Conservation (phyloP, 257 asterid species). For the Galeopsis tetrahit region DNA sequence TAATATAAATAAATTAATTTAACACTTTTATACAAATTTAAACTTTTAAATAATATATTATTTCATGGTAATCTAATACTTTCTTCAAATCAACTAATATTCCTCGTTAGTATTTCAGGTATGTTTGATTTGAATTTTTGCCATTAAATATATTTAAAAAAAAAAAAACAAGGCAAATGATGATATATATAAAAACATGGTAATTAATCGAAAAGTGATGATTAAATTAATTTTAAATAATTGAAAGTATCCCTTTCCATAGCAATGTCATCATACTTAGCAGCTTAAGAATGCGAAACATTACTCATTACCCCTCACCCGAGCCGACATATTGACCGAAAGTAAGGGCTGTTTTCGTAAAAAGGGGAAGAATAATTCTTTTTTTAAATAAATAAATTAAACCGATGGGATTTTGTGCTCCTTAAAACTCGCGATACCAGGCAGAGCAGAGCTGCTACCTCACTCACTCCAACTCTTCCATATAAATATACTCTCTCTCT, state of each 20-base stretch:
- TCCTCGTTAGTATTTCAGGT: too few species aligned
- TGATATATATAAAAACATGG: not conserved
- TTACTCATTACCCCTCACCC: constrained; percentile 34
- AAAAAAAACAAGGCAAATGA: not conserved
- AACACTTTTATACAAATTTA: too few species aligned
- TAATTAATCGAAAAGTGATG: not conserved
- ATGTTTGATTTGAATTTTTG: too few species aligned
- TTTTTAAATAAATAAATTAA: not conserved
- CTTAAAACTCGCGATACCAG: constrained; percentile 34
- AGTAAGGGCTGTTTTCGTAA: constrained; percentile 53
- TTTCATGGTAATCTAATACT: too few species aligned
- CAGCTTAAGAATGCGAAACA: constrained; percentile 33
- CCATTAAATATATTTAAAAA: too few species aligned
- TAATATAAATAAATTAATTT: too few species aligned
- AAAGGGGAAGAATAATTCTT: not conserved
- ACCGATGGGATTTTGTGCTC: constrained; percentile 32
- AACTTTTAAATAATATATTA: too few species aligned
- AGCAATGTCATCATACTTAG: constrained; percentile 27
- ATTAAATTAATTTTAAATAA: constrained; percentile 5
- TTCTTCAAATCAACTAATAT: too few species aligned
- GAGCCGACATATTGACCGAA: constrained; percentile 51
- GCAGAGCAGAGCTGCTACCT: not conserved
- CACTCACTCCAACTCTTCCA: not conserved
- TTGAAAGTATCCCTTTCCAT: constrained; percentile 5
- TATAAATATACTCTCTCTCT: not conserved